Evolutionary conservation across 805 yeast genomes (phyloP).

Genomic region (Wickerhamiella azyma): DNA sequence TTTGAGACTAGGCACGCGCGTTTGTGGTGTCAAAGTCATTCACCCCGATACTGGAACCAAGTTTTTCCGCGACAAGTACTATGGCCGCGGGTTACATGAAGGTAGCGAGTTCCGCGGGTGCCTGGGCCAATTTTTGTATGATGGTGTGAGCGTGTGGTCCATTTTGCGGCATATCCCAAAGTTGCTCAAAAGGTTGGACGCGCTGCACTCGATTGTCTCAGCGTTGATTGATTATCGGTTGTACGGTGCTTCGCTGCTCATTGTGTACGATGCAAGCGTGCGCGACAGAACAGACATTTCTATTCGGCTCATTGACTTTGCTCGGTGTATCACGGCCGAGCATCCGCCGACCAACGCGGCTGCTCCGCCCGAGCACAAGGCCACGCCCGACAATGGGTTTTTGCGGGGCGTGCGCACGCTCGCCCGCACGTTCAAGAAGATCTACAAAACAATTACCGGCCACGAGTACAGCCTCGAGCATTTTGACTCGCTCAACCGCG

Average conservation of each 20-base stretch:
- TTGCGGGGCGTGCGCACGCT: conserved; percentile 69
- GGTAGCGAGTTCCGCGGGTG: conserved; percentile 71
- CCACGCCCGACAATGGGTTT: conserved; percentile 67
- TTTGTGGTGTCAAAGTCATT: conserved; percentile 92
- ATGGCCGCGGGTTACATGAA: conserved; percentile 61
- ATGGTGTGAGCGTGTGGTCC: conserved; percentile 48
- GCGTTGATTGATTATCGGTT: conserved; percentile 63
- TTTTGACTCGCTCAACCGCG: conserved; percentile 2
- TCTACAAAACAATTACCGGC: conserved; percentile 45
- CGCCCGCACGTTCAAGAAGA: conserved; percentile 45
- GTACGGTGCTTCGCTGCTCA: conserved; percentile 77
- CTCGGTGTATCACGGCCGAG: conserved; percentile 71
- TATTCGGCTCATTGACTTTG: conserved; percentile 76
- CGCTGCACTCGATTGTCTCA: conserved; percentile 41
- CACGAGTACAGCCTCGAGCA: conserved; percentile 20
- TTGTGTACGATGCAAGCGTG: conserved; percentile 69
- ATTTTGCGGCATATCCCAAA: conserved; percentile 54
- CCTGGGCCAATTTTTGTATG: conserved; percentile 63
- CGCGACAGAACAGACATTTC: conserved; percentile 19
- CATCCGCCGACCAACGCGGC: conserved; percentile 33
- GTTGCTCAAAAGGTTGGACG: conserved; percentile 45
- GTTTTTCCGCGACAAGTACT: conserved; percentile 76
- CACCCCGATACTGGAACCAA: conserved; percentile 34
- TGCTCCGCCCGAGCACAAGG: conserved; percentile 60
- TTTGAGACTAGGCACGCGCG: conserved; percentile 68